These are phyloP conservation scores for Hypomontagnella submonticulosa DNA, from an alignment of 495 filamentous ascomycete species.

Conservation along the genomic window DNA sequence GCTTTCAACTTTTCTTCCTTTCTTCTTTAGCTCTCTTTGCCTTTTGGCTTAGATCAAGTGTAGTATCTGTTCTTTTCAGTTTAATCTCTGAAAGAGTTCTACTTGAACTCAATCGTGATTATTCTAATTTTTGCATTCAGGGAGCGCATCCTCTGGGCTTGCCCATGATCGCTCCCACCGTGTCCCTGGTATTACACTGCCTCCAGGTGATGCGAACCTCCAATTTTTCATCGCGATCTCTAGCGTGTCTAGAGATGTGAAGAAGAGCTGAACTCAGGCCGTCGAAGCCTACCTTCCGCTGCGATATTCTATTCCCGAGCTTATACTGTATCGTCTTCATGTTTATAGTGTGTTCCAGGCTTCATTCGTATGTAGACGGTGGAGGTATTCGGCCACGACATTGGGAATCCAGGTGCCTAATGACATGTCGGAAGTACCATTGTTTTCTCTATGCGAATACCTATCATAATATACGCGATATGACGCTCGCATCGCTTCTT, in stretches of 20 bases:
- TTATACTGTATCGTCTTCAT: no score
- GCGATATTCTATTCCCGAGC: no score
- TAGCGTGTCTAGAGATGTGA: conserved; percentile 68
- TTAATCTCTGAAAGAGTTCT: conserved; percentile 80
- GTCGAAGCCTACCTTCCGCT: no score
- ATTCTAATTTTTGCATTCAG: conserved; percentile 79
- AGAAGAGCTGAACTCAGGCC: conserved; percentile 69
- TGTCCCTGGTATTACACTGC: conserved; percentile 92
- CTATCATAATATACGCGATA: no score
- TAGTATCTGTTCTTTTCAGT: conserved; percentile 99
- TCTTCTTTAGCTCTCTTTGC: conserved; percentile 64
- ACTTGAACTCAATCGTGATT: conserved; percentile 81
- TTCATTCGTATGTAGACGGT: no score
- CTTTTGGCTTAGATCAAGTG: conserved; percentile 97
- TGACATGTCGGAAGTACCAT: no score
- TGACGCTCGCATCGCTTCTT: no score
- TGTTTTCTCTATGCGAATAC: no score
- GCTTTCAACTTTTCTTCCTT: conserved; percentile 45
- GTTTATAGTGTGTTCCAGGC: no score
- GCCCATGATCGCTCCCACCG: conserved; percentile 77
- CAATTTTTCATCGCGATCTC: conserved; percentile 63
- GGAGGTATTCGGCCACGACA: no score
- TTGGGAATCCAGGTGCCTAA: no score
- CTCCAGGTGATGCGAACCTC: conserved; percentile 80
- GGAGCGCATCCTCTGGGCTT: conserved; percentile 78